Conservation (phyloP, 306 rosid species). For the Malus sieversii region DNA sequence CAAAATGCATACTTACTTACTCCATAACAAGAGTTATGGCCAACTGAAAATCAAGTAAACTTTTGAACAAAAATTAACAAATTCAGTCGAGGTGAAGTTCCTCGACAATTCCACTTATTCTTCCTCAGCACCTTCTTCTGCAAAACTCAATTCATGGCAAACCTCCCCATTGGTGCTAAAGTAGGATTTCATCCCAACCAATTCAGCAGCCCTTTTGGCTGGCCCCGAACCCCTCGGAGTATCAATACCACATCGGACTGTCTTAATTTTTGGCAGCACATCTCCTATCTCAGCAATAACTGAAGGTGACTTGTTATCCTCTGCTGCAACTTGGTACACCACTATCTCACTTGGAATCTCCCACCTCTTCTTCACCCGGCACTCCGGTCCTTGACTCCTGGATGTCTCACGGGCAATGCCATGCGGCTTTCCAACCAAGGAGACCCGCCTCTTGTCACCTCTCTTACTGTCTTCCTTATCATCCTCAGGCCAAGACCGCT, state of each 20-base stretch:
- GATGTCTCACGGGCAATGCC: conserved; percentile 15
- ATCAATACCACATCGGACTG: conserved; percentile 26
- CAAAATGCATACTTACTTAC: neutral
- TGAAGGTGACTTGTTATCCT: conserved; percentile 7
- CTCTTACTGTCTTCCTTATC: conserved; percentile 37
- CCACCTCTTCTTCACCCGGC: conserved; percentile 56
- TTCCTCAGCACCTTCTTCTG: conserved; percentile 34
- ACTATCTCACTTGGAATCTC: conserved; percentile 40
- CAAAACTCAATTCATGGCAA: conserved; percentile 61
- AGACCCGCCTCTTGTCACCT: conserved; percentile 41
- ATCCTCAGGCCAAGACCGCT: conserved; percentile 65
- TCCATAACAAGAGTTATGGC: conserved; percentile 10
- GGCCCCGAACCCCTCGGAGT: conserved; percentile 87
- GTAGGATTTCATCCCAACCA: conserved; percentile 42
- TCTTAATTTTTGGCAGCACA: conserved; percentile 61
- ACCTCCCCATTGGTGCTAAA: conserved; percentile 37
- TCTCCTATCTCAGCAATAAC: conserved; percentile 9
- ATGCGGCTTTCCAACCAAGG: conserved; percentile 24
- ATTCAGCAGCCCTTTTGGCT: conserved; percentile 61
- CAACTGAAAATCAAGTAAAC: neutral
- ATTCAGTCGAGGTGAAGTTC: neutral
- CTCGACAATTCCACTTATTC: conserved; percentile 5
- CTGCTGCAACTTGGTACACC: conserved; percentile 20
- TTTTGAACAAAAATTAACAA: neutral
- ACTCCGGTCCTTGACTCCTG: conserved; percentile 30